phyloP scores from a whole-genome alignment of 345 rosid species.

The Acer saccharum region DNA sequence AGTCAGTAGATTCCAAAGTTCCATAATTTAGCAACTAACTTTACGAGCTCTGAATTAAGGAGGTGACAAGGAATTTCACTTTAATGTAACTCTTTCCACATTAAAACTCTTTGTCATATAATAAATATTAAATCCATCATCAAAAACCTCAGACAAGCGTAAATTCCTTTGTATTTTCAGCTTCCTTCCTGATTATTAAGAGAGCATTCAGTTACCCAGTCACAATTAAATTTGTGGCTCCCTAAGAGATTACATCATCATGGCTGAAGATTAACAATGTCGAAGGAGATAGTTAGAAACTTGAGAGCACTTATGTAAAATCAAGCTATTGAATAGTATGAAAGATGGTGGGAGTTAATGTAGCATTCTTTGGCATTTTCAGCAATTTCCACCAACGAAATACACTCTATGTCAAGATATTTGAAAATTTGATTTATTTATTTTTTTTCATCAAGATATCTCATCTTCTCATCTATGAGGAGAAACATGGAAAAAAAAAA shows the following conservation, averaged over 20 bases:
- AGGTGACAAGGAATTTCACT: not conserved
- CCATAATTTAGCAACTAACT: not conserved
- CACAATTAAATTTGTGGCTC: not conserved
- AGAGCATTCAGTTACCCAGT: not conserved
- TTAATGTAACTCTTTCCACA: not conserved
- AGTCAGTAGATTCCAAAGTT: not conserved
- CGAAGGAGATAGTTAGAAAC: not conserved
- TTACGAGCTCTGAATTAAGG: not conserved
- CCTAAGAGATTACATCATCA: not conserved
- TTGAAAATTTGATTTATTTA: not conserved
- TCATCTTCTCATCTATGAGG: not conserved
- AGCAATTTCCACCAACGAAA: not conserved
- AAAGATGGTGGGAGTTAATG: not conserved
- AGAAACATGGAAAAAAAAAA: not conserved
- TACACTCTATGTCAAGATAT: not conserved
- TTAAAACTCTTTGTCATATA: not conserved
- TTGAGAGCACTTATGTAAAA: not conserved
- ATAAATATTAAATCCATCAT: not conserved
- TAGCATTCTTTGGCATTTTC: not conserved
- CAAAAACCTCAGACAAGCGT: not conserved
- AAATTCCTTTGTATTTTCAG: not conserved
- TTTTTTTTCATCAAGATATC: not conserved
- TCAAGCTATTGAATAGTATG: not conserved
- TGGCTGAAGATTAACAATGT: not conserved
- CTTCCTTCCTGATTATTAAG: not conserved